Conservation (phyloP, 1,284 basidiomycete genomes). For the Cerioporus squamosus region DNA sequence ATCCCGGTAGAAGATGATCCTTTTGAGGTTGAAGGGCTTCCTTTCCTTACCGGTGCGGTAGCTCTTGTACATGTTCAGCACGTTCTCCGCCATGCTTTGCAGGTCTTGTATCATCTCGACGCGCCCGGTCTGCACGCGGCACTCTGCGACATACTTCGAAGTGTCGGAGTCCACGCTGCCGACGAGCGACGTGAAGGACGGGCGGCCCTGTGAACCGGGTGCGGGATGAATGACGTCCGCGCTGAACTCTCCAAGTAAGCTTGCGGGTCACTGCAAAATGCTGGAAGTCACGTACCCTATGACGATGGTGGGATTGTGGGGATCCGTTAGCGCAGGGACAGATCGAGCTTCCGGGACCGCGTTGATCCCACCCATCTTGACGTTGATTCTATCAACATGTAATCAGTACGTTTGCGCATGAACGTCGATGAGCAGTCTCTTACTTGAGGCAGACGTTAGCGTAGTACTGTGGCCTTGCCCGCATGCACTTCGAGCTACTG, state of each 20-base stretch:
- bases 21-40: slow-evolving; percentile 55
- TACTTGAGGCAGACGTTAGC: slow-evolving; percentile 81
- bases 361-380: slow-evolving; percentile 84
- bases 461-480: slow-evolving; percentile 73
- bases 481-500: slow-evolving; percentile 62
- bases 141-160: slow-evolving; percentile 57
- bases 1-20: slow-evolving; percentile 79
- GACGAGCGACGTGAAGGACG: slow-evolving; percentile 78
- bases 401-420: not conserved
- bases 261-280: not conserved
- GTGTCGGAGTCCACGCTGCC: slow-evolving; percentile 73
- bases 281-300: slow-evolving; percentile 49
- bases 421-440: not conserved
- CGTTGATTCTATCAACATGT: slow-evolving; percentile 62
- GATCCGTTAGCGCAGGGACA: slow-evolving; percentile 65
- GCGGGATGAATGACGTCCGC: slow-evolving; percentile 84
- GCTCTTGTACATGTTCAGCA: slow-evolving; percentile 56
- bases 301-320: slow-evolving; percentile 71
- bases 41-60: slow-evolving; percentile 60
- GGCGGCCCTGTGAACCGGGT: slow-evolving; percentile 70
- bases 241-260: slow-evolving; percentile 40
- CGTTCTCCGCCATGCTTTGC: slow-evolving; percentile 57
- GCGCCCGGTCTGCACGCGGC: slow-evolving; percentile 67
- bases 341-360: slow-evolving; percentile 68
- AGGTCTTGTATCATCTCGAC: slow-evolving; percentile 78